Evolutionary conservation across 1,284 basidiomycete genomes (phyloP).

Genomic region (Ustilago nuda): DNA sequence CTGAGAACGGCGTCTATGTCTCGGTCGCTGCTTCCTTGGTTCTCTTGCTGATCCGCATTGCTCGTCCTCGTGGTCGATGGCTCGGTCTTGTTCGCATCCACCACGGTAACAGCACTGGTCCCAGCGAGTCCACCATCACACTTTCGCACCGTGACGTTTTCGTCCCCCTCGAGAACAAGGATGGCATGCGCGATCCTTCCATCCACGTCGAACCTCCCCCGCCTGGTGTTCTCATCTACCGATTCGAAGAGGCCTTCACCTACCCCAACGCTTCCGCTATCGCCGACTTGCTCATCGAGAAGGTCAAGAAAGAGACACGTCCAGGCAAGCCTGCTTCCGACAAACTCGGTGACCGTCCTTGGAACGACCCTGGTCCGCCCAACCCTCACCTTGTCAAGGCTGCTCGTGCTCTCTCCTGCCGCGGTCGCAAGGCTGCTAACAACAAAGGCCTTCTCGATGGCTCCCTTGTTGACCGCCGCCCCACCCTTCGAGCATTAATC

Average conservation of each 20-base stretch:
- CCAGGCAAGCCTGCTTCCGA: slow-evolving; percentile 72
- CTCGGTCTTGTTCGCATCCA: slow-evolving; percentile 78
- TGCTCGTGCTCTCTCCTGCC: slow-evolving; percentile 47
- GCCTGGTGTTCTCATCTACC: slow-evolving; percentile 90
- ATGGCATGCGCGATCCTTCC: slow-evolving; percentile 77
- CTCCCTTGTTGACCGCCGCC: slow-evolving; percentile 72
- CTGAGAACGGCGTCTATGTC: slow-evolving; percentile 94
- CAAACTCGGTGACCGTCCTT: slow-evolving; percentile 78
- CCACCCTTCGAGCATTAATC: slow-evolving; percentile 84
- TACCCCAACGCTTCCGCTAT: slow-evolving; percentile 90
- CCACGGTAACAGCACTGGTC: slow-evolving; percentile 60
- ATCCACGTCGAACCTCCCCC: slow-evolving; percentile 82
- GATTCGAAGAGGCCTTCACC: slow-evolving; percentile 91
- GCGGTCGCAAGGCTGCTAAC: slow-evolving; percentile 26
- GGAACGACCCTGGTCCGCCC: slow-evolving; percentile 84
- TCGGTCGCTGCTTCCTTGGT: slow-evolving; percentile 83
- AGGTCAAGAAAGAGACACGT: slow-evolving; percentile 81
- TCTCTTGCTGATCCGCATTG: slow-evolving; percentile 88
- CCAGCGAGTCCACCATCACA: slow-evolving; percentile 37
- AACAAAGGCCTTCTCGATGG: slow-evolving; percentile 51
- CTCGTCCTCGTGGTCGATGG: slow-evolving; percentile 91
- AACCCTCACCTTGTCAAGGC: slow-evolving; percentile 55
- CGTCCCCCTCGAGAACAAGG: slow-evolving; percentile 77
- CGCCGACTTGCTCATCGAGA: slow-evolving; percentile 82
- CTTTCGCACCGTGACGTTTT: slow-evolving; percentile 76